Evolutionary conservation across 2,329 filamentous ascomycete species (phyloP).

Genomic region (Penicillium vulpinum): DNA sequence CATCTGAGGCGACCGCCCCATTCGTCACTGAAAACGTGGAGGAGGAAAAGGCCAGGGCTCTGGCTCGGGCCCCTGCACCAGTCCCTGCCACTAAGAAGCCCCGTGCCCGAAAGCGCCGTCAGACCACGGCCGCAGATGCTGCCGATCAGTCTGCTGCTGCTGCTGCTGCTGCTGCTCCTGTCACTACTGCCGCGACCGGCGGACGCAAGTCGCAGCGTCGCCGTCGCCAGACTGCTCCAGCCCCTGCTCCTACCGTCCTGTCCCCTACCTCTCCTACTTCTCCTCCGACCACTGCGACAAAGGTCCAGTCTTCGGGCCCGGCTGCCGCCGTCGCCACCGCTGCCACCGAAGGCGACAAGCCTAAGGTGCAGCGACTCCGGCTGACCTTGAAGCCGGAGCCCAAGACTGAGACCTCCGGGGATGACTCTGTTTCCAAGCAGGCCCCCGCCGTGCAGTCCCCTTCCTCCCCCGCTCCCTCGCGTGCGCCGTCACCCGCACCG

Average conservation of each 20-base stretch:
- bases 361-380: conserved; percentile 14
- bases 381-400: conserved; percentile 16
- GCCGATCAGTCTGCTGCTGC: not conserved
- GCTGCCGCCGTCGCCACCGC: not conserved
- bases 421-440: not conserved
- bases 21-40: conserved; percentile 16
- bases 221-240: conserved; percentile 8
- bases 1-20: not conserved
- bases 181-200: not conserved
- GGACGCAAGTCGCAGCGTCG: conserved; percentile 8
- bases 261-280: not conserved
- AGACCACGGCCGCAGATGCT: not conserved
- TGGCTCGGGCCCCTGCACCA: conserved; percentile 1
- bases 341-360: not conserved
- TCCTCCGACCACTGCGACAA: not conserved
- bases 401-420: conserved; percentile 1
- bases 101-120: conserved; percentile 13
- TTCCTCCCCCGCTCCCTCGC: not conserved
- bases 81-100: conserved; percentile 5
- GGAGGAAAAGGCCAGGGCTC: conserved; percentile 10
- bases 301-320: not conserved
- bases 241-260: not conserved
- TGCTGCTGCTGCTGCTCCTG: not conserved
- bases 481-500: not conserved
- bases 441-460: not conserved